Evolutionary conservation across 352 stramenopile species (phyloP).

Genomic region (Halophytophthora polymorphica): DNA sequence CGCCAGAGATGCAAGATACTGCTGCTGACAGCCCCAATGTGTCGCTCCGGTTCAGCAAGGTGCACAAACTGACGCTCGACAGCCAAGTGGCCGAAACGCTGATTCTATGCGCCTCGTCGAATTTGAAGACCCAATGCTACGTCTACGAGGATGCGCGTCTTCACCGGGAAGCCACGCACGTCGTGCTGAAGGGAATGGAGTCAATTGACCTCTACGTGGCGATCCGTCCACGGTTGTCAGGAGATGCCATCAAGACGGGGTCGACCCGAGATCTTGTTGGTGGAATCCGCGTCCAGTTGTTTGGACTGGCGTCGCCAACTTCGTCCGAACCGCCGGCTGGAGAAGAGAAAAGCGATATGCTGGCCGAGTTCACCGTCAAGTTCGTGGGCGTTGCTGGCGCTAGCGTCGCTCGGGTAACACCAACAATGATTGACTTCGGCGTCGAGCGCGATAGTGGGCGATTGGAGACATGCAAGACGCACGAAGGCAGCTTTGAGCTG

Average conservation of each 20-base stretch:
- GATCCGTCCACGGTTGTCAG: conserved; percentile 74
- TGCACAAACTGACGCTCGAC: conserved; percentile 79
- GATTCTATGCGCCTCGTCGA: conserved; percentile 77
- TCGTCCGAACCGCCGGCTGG: background rate
- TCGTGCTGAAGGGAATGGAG: conserved; percentile 64
- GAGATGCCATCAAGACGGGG: conserved; percentile 79
- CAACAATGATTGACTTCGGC: conserved; percentile 70
- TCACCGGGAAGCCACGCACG: conserved; percentile 67
- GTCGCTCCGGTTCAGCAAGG: conserved; percentile 81
- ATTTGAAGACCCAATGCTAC: conserved; percentile 88
- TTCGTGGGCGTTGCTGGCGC: conserved; percentile 82
- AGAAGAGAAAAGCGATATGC: conserved; percentile 68
- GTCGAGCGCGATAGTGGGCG: conserved; percentile 64
- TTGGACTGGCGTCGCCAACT: conserved; percentile 25
- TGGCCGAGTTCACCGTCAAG: conserved; percentile 86
- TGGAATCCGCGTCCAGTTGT: conserved; percentile 86
- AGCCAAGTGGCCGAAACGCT: conserved; percentile 78
- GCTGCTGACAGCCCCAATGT: conserved; percentile 72
- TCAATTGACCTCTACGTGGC: conserved; percentile 76
- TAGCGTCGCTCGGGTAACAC: conserved; percentile 70
- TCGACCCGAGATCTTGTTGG: conserved; percentile 76
- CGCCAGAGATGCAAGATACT: conserved; percentile 79
- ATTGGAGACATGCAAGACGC: conserved; percentile 38
- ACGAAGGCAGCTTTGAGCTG: conserved; percentile 73
- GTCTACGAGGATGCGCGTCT: conserved; percentile 78